Base-by-base conservation (phyloP, 2,329 filamentous ascomycete species). In the Dothidotthia symphoricarpi region DNA sequence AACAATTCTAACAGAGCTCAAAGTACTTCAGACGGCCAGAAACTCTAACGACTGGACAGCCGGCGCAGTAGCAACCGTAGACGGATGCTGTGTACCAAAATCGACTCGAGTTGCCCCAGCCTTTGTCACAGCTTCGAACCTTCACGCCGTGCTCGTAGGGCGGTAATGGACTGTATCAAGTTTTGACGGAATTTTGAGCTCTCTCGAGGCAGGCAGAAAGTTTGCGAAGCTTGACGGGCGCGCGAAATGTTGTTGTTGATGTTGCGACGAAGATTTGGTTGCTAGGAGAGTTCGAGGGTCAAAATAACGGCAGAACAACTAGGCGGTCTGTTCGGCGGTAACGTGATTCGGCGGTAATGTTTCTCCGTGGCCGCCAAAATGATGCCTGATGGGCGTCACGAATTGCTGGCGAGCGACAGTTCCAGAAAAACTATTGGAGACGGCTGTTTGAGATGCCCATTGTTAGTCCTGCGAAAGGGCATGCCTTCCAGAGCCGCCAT, bases 391-490 rank as follows among this genome's bases (percentile, higher is more conserved):
- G 36, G 35, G 31, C 28, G 31, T 31, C 31, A 38, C 38, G 41
- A 38, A n/a, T 37, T 16, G 31, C 31, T 35, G 42, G 31, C 14
- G 42, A 40, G 40, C 24, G 47, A 28, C 43, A 42, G 37, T 34
- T 34, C 41, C 33, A 31, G 31, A 19, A 31, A 45, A 44, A 36
- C 34, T 49, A 41, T 28, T 39, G 16, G 40, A 33, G 39, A 38
- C 45, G 32, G 53, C 55, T 56, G 51, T 48, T 41, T 42, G 37
- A 49, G 45, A 53, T 41, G 47, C 46, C 47, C 39, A 45, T 53
- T 45, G 57, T 59, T 53, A 59, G 57, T 59, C 47, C 56, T 49
- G 49, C 55, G 47, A 51, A 52, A 57, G 57, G 53, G 51, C 50
- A 51, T 46, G 58, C 53, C 51, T 49, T 55, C 46, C 41, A 49